These are phyloP conservation scores for Dipteronia dyeriana DNA, from an alignment of 345 rosid species.

Conservation along the genomic window DNA sequence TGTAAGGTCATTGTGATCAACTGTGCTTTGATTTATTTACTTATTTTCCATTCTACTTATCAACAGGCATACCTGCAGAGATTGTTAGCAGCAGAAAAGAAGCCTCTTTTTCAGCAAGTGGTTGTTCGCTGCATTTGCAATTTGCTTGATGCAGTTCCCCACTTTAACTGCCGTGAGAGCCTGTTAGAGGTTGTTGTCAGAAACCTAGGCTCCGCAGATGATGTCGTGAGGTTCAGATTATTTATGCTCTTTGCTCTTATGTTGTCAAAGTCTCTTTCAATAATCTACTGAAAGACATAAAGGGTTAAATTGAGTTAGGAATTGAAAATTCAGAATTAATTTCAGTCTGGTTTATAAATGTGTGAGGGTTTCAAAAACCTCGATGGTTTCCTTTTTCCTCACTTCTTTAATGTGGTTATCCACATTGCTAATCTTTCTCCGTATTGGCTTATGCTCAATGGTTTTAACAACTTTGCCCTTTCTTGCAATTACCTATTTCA, in stretches of 20 bases:
- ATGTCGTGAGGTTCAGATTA: slow-evolving; percentile 63
- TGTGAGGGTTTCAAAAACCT: background rate
- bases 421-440: background rate
- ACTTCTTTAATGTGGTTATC: background rate
- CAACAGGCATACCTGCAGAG: slow-evolving; percentile 76
- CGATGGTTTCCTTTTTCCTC: background rate
- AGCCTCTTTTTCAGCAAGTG: slow-evolving; percentile 57
- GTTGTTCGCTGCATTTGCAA: slow-evolving; percentile 73
- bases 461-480: background rate
- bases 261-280: background rate
- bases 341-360: background rate
- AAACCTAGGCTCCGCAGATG: slow-evolving; percentile 80
- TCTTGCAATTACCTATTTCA: background rate
- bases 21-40: slow-evolving; percentile 10
- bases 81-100: slow-evolving; percentile 58
- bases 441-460: background rate
- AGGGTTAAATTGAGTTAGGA: background rate
- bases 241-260: slow-evolving; percentile 18
- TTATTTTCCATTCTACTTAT: slow-evolving; percentile 12
- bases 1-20: background rate
- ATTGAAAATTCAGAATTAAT: background rate
- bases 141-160: slow-evolving; percentile 85
- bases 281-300: background rate
- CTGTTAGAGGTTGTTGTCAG: slow-evolving; percentile 67
- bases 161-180: slow-evolving; percentile 83